These are phyloP conservation scores for Fusarium sp. DNA, from an alignment of 2,329 filamentous ascomycete genomes.

Conservation along the genomic window DNA sequence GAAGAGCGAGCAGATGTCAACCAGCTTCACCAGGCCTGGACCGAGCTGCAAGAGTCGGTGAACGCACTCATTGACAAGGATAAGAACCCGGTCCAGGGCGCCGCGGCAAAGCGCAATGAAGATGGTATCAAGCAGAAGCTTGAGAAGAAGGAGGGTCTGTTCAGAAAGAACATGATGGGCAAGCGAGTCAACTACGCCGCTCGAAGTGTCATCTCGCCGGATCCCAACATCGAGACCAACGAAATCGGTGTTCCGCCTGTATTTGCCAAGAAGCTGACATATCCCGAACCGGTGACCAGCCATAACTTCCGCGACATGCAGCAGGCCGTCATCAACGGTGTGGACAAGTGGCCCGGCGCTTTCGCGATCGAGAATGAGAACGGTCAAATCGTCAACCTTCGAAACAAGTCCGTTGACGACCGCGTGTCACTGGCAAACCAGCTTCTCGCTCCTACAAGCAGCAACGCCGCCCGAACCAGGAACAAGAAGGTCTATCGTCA, in stretches of 20 bases:
- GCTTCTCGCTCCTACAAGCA: slow-evolving; percentile 82
- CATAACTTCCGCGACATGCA: slow-evolving; percentile 97
- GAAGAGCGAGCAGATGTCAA: slow-evolving; percentile 61
- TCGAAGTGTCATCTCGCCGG: slow-evolving; percentile 95
- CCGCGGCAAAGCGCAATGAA: slow-evolving; percentile 78
- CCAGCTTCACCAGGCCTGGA: slow-evolving; percentile 82
- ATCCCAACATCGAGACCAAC: slow-evolving; percentile 98
- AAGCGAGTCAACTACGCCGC: slow-evolving; percentile 99
- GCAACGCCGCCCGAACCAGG: slow-evolving; percentile 74
- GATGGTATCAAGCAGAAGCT: slow-evolving; percentile 98
- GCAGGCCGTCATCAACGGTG: slow-evolving; percentile 93
- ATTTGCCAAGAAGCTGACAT: slow-evolving; percentile 94
- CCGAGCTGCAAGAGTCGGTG: slow-evolving; percentile 84
- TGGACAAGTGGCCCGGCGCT: slow-evolving; percentile 92
- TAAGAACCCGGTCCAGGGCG: slow-evolving; percentile 81
- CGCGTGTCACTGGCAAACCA: slow-evolving; percentile 90
- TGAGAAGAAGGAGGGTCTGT: slow-evolving; percentile 98
- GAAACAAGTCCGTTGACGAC: slow-evolving; percentile 87
- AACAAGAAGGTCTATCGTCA: slow-evolving; percentile 98
- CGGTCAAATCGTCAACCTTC: slow-evolving; percentile 86
- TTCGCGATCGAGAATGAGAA: slow-evolving; percentile 95
- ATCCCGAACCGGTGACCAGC: slow-evolving; percentile 95
- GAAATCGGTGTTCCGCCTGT: slow-evolving; percentile 99
- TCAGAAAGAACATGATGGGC: slow-evolving; percentile 99
- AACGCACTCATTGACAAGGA: slow-evolving; percentile 93